Base-by-base conservation (phyloP, 73 alveolate species). In the Blepharisma stoltei region DNA sequence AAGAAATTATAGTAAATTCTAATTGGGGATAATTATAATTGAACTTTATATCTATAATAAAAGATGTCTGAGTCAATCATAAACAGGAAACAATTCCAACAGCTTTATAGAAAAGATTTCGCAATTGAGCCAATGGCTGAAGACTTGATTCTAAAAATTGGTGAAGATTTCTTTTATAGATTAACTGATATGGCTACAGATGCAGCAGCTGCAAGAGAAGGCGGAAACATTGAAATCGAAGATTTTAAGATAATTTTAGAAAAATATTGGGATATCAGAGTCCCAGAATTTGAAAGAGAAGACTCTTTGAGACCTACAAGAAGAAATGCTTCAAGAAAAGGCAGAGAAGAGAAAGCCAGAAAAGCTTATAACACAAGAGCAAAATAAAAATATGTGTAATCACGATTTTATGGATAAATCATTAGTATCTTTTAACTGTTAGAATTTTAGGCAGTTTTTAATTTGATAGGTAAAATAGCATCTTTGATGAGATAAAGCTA, bases 231-330 rank as follows among this genome's bases (percentile, higher is more conserved):
- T 4, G 73, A 60, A 25, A 60, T 60, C 5, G 73, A 60, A 4
- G 73, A 60, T 60, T 14, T 60, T 14, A 60, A 60, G 73, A n/a
- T 60, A 14, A 25, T 60, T 25, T 60, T 60, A 25, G 73, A 60
- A 60, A 60, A 60, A 25, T 60, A 60, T 25, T 60, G 73, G 73
- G 37, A 14, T 18, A 60, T 60, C 73, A 60, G 23, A 5, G 48
- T 60, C 23, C 73, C 73, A 14, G 73, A 60, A 25, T 60, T 60
- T 25, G 73, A 60, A 60, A 60, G 23, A 60, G 73, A 60, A 60
- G 73, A 60, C 5, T 14, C 48, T 2, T 60, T 38, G 14, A 60
- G 23, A 60, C 73, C 11, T 18, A 60, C 73, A 1, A 60, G 73
- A 60, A 60, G 73, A 60, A 60, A 38, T 60, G 49, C 38, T 20